Evolutionary conservation across 306 rosid species (phyloP), one percentile per base, ranked within the genome.

Genomic region (Carpinus fangiana): DNA sequence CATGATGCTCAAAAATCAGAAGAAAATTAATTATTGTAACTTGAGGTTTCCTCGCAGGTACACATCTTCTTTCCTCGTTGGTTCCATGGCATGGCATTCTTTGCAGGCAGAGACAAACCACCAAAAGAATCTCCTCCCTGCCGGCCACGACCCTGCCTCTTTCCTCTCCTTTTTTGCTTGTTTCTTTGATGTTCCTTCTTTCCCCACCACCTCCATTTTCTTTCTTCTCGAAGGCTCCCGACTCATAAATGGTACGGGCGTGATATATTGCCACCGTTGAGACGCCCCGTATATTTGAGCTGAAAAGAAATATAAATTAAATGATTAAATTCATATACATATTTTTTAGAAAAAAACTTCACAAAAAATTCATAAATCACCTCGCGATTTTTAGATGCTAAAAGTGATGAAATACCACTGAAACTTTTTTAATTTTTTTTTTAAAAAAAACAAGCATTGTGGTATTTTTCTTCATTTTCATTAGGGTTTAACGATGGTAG

Each of bases 181-280:
- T 23, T 54, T 71, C 50, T 67, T 75, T 3, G 26, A 48, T 47
- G 26, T 64, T 26, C 46, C 66, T 23, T 79, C 67, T 59, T 72
- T 79, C 75, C 64, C 75, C 56, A 2, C 62, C 43, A 47, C 28
- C 2, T 73, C 73, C 51, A 38, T 75, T 50, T 68, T 91, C 80
- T 73, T 87, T 81, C 86, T 80, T 48, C 82, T 70, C 0, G 97
- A 89, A 2, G 79, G 60, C 5, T 92, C 90, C 0, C 95, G 92
- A 60, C 73, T 88, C 77, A 89, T 78, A 28, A 65, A 72, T 0
- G 90, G 93, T 38, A 87, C 87, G 0, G 96, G 87, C 11, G 91
- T 87, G 73, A 92, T 92, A 74, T 89, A 90, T 73, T 90, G 97
- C 97, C 98, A 92, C 82, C 93, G 88, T 80, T 86, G 88, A 11